These are phyloP conservation scores for Plasmodium gaboni DNA, from an alignment of 169 alveolate genomes.

Conservation along the genomic window DNA sequence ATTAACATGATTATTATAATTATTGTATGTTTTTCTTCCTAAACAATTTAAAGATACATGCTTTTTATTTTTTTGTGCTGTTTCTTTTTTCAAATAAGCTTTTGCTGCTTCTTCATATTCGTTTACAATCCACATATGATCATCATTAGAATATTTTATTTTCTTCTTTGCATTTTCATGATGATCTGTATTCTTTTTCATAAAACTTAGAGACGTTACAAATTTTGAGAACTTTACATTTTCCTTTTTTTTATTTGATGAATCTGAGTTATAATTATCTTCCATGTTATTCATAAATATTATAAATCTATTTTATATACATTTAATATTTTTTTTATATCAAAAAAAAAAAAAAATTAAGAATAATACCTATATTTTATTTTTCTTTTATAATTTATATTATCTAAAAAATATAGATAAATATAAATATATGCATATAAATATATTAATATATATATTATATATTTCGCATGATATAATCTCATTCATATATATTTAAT, in stretches of 20 bases:
- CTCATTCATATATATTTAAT: no score
- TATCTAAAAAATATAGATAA: no score
- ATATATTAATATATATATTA: no score
- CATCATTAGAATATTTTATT: slow-evolving; percentile 64
- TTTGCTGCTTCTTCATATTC: slow-evolving; percentile 60
- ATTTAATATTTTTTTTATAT: neutral
- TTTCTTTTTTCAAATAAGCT: slow-evolving; percentile 40
- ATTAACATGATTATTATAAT: slow-evolving; percentile 41
- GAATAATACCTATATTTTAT: no score
- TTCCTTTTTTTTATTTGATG: slow-evolving; percentile 27
- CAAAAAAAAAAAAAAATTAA: no score
- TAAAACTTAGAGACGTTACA: slow-evolving; percentile 71
- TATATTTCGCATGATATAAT: no score
- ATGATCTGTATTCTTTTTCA: slow-evolving; percentile 59
- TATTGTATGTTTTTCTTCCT: slow-evolving; percentile 66
- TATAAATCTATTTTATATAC: no score
- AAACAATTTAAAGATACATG: slow-evolving; percentile 64
- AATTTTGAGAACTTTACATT: slow-evolving; percentile 58
- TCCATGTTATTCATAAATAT: slow-evolving; percentile 16
- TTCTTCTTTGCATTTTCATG: slow-evolving; percentile 64
- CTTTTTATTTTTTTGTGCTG: slow-evolving; percentile 35
- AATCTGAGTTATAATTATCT: slow-evolving; percentile 9
- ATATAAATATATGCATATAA: no score
- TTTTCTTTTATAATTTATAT: no score
- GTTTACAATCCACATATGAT: slow-evolving; percentile 66